These are phyloP conservation scores for Ogataea henricii DNA, from an alignment of 805 yeast species.

Conservation along the genomic window DNA sequence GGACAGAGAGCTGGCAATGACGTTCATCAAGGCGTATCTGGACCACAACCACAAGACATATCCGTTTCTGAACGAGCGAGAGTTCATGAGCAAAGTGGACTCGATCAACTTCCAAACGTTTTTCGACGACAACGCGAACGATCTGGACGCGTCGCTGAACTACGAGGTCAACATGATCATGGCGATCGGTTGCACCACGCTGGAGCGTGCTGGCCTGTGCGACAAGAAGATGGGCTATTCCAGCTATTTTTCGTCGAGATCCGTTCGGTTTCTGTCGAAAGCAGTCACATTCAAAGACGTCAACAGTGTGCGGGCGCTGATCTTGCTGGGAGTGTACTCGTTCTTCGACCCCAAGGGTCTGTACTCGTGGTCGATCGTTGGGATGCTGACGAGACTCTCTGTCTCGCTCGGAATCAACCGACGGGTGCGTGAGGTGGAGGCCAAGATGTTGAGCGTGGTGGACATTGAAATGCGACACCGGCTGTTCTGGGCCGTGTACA, in stretches of 20 bases:
- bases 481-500: slow-evolving; percentile 33
- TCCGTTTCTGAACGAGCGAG: slow-evolving; percentile 44
- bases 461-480: slow-evolving; percentile 48
- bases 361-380: slow-evolving; percentile 54
- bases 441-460: slow-evolving; percentile 31
- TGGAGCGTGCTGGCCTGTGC: slow-evolving; percentile 43
- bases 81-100: slow-evolving; percentile 36
- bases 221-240: slow-evolving; percentile 40
- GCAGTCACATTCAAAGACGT: slow-evolving; percentile 43
- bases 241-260: slow-evolving; percentile 42
- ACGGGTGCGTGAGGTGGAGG: slow-evolving; percentile 32
- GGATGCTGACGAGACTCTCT: slow-evolving; percentile 46
- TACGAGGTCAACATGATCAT: slow-evolving; percentile 54
- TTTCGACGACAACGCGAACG: slow-evolving; percentile 13
- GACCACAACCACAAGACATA: slow-evolving; percentile 46
- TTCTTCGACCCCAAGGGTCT: slow-evolving; percentile 52
- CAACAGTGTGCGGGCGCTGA: slow-evolving; percentile 42
- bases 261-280: slow-evolving; percentile 41
- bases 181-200: slow-evolving; percentile 56
- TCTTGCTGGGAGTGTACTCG: slow-evolving; percentile 51
- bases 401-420: slow-evolving; percentile 50
- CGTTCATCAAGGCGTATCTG: slow-evolving; percentile 46
- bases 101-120: slow-evolving; percentile 24
- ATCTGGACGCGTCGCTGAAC: slow-evolving; percentile 32
- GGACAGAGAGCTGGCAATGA: slow-evolving; percentile 29